Base-by-base conservation (phyloP, 73 alveolate genomes). In the Loxodes magnus region DNA sequence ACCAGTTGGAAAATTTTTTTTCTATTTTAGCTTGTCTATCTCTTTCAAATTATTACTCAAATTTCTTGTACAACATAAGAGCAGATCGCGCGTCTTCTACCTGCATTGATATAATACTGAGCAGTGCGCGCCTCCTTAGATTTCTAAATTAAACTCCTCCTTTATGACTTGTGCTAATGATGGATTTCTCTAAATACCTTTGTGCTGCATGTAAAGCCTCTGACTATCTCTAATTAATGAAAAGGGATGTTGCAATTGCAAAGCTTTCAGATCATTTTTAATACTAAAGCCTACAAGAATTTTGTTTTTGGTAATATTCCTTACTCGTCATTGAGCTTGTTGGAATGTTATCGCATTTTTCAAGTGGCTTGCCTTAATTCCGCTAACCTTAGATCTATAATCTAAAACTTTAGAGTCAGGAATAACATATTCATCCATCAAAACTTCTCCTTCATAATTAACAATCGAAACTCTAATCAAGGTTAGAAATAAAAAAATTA, bases 351-450 rank as follows among this genome's bases (percentile, higher is more conserved):
- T 44, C 5, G 88, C 91, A 28, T 61, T 42, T 21, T 56, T 79
- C 54, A 84, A 30, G 49, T 68, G 77, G 4, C 43, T 42, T 12
- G 88, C 87, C 27, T 71, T 65, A 12, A 84, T 66, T 35, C 96
- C 96, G 14, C 80, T 57, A 42, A 79, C 81, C 84, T 73, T 73
- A 14, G 96, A 72, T 14, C 86, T 51, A 58, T 43, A 84, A 58
- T 84, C 70, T 9, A 77, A 49, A 20, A 84, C 78, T 19, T 30
- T 65, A 15, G 71, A 74, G 9, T 68, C 51, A 3, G 92, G 91
- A 24, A 64, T 58, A 3, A 73, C 89, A 25, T 63, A 74, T 7
- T 37, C 21, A 51, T 84, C 92, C 16, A 74, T 57, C 1, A 84
- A 60, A 22, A 84, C 82, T 10, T 79, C 66, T 7, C 87, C 87